Base-by-base conservation (phyloP, 352 stramenopile species). In the Phytophthora megakarya region DNA sequence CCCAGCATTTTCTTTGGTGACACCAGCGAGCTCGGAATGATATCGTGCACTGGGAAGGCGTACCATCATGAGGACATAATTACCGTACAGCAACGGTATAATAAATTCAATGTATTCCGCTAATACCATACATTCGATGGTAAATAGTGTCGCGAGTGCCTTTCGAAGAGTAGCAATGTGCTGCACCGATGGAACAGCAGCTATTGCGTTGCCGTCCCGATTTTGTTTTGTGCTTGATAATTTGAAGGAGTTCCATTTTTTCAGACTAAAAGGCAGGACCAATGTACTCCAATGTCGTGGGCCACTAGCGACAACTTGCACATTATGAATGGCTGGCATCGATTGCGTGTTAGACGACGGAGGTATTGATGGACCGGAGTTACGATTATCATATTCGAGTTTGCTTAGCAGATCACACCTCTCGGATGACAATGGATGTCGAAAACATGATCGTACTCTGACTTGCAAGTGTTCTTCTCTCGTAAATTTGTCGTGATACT, bases 21-120 rank as follows among this genome's bases (percentile, higher is more conserved):
- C 50, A 1, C 50, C 30, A 11, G 35, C 19, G 6, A 79, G 30
- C 28, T 79, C 72, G 1, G 64, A 64, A 43, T 84, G 76, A 28
- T 78, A 81, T 21, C 54, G 16, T 5, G 52, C 61, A 23, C 70
- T 80, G 1, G 70, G 62, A 9, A 78, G 63, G 2, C 43, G 40
- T 1, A 68, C 38, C 62, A 81, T 56, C n/a, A 73, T 58, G n/a
- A 62, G 19, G 18, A 70, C 33, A 12, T 61, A 81, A 3, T 21
- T 60, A 15, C 33, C 61, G 39, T 81, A 81, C 26, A 79, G 44
- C 3, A 78, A n/a, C 0, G 69, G 75, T 18, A 84, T 69, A 39
- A 81, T 43, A 16, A 62, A 70, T 32, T 84, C 72, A 10, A 71
- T 47, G 51, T 84, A 84, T 54, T 78, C 75, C 4, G 69, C 33